phyloP scores from a whole-genome alignment of 257 asterid species.

The Agastache rugosa region DNA sequence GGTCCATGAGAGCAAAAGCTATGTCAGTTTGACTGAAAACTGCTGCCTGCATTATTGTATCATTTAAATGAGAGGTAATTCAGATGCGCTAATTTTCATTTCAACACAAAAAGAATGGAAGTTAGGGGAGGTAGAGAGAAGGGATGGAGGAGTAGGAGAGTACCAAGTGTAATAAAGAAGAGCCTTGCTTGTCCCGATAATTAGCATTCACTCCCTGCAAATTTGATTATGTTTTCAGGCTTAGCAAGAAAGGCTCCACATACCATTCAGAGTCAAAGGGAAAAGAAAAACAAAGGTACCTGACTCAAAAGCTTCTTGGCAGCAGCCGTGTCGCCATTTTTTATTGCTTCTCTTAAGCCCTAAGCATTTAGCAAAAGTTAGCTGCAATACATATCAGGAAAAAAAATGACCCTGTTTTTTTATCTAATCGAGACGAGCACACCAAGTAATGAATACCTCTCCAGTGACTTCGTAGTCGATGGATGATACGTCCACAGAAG shows the following conservation, averaged over 20 bases:
- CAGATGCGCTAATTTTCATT: constrained; percentile 13
- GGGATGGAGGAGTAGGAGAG: constrained; percentile 33
- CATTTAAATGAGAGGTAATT: constrained; percentile 26
- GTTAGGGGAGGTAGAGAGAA: constrained; percentile 24
- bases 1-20: constrained; percentile 89
- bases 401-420: not conserved
- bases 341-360: constrained; percentile 98
- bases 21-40: constrained; percentile 93
- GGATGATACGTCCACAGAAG: constrained; percentile 48
- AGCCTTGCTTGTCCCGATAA: constrained; percentile 92
- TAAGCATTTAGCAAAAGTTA: constrained; percentile 40
- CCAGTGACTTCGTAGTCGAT: constrained; percentile 80
- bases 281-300: constrained; percentile 54
- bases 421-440: constrained; percentile 19
- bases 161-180: constrained; percentile 91
- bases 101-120: not conserved
- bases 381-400: constrained; percentile 27
- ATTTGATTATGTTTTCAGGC: constrained; percentile 35
- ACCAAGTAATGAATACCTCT: constrained; percentile 63
- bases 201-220: constrained; percentile 91
- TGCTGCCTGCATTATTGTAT: constrained; percentile 71
- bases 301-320: constrained; percentile 84
- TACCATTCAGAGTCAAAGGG: constrained; percentile 30
- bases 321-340: constrained; percentile 83
- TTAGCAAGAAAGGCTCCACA: constrained; percentile 18